Conservation (phyloP, 2,329 filamentous ascomycete genomes). For the Alternaria dauci region DNA sequence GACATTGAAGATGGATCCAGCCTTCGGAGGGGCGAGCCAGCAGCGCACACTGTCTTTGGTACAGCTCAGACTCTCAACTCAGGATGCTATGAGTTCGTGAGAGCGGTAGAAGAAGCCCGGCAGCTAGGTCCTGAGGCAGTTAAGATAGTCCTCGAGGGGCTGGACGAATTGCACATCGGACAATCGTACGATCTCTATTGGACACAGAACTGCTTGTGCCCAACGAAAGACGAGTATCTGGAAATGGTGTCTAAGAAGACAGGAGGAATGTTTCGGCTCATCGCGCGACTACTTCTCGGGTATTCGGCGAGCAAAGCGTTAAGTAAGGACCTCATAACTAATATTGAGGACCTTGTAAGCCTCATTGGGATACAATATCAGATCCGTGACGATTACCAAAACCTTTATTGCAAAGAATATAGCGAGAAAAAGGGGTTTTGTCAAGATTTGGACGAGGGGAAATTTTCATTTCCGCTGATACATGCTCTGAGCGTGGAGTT, state of each 20-base stretch:
- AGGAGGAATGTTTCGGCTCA: not conserved
- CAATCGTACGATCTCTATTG: not conserved
- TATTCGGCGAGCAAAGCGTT: not conserved
- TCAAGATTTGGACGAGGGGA: conserved; percentile 92
- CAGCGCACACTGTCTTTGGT: not conserved
- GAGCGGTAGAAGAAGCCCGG: not conserved
- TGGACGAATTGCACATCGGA: not conserved
- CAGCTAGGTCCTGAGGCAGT: not conserved
- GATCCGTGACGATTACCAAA: conserved; percentile 89
- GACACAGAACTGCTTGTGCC: not conserved
- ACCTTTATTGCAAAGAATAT: conserved; percentile 69
- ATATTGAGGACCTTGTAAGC: not conserved
- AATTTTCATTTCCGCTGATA: conserved; percentile 68
- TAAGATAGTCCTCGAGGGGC: not conserved
- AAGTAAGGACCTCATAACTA: too few relatives aligned
- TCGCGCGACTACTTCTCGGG: not conserved
- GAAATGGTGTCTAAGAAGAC: not conserved
- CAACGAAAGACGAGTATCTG: not conserved
- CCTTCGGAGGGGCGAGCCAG: not conserved
- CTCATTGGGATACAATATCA: conserved; percentile 64
- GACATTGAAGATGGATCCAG: not conserved
- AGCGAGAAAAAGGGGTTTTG: conserved; percentile 87
- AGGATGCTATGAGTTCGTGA: not conserved
- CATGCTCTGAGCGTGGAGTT: conserved; percentile 1
- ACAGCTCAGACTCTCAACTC: not conserved